Conservation (phyloP, 768 basidiomycete species). For the Suillus plorans region DNA sequence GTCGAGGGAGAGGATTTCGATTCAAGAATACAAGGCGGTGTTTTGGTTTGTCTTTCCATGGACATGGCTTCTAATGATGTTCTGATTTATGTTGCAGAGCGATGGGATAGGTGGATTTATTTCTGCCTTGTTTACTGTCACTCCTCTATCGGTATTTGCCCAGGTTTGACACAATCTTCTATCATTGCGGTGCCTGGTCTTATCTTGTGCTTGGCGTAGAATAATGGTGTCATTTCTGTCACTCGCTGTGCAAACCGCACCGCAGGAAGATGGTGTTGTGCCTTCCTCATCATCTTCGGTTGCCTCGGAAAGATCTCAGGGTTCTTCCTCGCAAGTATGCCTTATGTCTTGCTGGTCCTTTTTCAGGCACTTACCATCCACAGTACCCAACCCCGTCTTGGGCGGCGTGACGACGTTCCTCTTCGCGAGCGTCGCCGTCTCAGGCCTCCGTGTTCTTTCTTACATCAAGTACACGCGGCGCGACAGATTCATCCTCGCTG, state of each 20-base stretch:
- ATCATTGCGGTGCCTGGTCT: neutral
- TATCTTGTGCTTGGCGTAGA: slow-evolving; percentile 36
- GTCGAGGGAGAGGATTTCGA: slow-evolving; percentile 80
- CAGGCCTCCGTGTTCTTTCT: slow-evolving; percentile 69
- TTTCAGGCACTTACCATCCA: slow-evolving; percentile 1
- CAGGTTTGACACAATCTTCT: slow-evolving; percentile 36
- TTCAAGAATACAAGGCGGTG: slow-evolving; percentile 78
- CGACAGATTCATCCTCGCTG: slow-evolving; percentile 69
- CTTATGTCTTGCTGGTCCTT: neutral
- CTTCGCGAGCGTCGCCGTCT: slow-evolving; percentile 72
- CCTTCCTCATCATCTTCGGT: slow-evolving; percentile 78
- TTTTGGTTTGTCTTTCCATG: slow-evolving; percentile 46
- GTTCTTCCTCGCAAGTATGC: slow-evolving; percentile 72
- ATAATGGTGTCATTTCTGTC: slow-evolving; percentile 81
- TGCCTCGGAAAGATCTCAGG: slow-evolving; percentile 81
- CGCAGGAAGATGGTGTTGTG: slow-evolving; percentile 79
- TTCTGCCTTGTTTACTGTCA: slow-evolving; percentile 74
- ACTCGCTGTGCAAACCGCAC: slow-evolving; percentile 81
- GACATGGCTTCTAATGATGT: neutral
- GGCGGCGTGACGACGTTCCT: slow-evolving; percentile 89
- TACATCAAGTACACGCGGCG: slow-evolving; percentile 58
- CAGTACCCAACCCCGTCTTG: slow-evolving; percentile 76
- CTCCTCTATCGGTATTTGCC: slow-evolving; percentile 78
- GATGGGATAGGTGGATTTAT: slow-evolving; percentile 70
- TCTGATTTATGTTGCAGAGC: slow-evolving; percentile 36